Evolutionary conservation across 192 early-diverging fungal species (phyloP).

Genomic region (Coemansia sp.): DNA sequence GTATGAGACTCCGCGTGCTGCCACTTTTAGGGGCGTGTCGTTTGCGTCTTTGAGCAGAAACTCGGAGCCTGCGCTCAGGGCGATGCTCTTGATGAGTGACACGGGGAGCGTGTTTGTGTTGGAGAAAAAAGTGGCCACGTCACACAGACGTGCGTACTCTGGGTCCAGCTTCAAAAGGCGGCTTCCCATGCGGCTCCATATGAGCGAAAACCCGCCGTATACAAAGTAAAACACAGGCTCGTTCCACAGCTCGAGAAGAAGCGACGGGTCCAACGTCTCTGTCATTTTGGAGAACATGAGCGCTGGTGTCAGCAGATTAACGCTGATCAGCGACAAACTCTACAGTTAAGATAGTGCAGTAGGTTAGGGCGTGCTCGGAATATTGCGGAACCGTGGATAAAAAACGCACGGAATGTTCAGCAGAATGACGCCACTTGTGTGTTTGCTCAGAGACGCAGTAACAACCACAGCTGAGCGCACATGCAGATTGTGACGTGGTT

Average conservation of each 20-base stretch:
- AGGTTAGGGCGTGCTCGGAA: too few relatives aligned
- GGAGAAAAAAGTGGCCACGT: conserved; percentile 65
- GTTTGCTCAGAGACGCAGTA: too few relatives aligned
- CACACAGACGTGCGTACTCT: conserved; percentile 62
- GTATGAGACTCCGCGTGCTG: conserved; percentile 69
- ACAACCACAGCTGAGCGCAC: too few relatives aligned
- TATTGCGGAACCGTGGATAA: too few relatives aligned
- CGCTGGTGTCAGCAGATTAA: conserved; percentile 75
- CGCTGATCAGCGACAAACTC: conserved; percentile 60
- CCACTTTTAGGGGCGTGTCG: conserved; percentile 52
- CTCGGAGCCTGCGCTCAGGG: conserved; percentile 46
- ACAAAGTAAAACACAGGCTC: conserved; percentile 61
- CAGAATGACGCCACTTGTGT: too few relatives aligned
- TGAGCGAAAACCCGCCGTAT: conserved; percentile 47
- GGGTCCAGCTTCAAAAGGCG: conserved; percentile 42
- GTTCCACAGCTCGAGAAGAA: conserved; percentile 71
- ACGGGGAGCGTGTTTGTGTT: conserved; percentile 77
- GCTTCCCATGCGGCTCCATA: conserved; percentile 46
- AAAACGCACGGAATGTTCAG: too few relatives aligned
- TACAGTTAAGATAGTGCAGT: conserved; percentile 12
- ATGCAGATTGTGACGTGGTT: neutral
- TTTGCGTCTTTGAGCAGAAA: conserved; percentile 48
- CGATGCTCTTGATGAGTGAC: conserved; percentile 65
- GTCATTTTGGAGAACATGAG: conserved; percentile 75
- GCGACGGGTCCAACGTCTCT: conserved; percentile 61